Evolutionary conservation across 2,329 filamentous ascomycete genomes (phyloP).

Genomic region (Alternaria rosae): DNA sequence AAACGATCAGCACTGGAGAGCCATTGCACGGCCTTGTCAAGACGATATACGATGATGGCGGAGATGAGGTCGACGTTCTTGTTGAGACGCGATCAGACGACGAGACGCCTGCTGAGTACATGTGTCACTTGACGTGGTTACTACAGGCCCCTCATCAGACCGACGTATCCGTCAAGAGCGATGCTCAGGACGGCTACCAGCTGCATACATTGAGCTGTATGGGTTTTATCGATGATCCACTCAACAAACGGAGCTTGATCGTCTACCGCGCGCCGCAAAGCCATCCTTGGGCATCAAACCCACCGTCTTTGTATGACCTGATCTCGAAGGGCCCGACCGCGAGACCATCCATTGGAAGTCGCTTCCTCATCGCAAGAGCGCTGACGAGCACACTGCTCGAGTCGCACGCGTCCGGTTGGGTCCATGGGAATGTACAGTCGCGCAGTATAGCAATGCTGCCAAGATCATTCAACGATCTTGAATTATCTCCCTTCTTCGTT

Average conservation of each 20-base stretch:
- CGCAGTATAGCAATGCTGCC: slow-evolving; percentile 19
- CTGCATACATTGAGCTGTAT: slow-evolving; percentile 21
- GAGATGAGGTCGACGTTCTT: slow-evolving; percentile 19
- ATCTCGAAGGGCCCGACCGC: slow-evolving; percentile 11
- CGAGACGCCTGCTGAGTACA: slow-evolving; percentile 16
- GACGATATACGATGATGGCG: slow-evolving; percentile 18
- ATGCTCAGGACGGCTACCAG: slow-evolving; percentile 11
- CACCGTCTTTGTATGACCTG: slow-evolving; percentile 15
- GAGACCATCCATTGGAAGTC: slow-evolving; percentile 10
- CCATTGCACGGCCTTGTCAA: slow-evolving; percentile 10
- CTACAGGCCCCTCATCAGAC: slow-evolving; percentile 14
- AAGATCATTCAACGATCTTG: slow-evolving; percentile 10
- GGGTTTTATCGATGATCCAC: slow-evolving; percentile 24
- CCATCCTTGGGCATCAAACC: slow-evolving; percentile 20
- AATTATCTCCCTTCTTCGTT: slow-evolving; percentile 18
- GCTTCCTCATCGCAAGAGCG: slow-evolving; percentile 16
- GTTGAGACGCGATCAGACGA: slow-evolving; percentile 80
- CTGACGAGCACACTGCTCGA: slow-evolving; percentile 17
- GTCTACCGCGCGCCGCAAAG: slow-evolving; percentile 19
- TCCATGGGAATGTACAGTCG: slow-evolving; percentile 23
- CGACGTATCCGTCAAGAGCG: slow-evolving; percentile 2
- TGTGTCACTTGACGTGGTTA: slow-evolving; percentile 24
- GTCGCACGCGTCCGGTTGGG: slow-evolving; percentile 18
- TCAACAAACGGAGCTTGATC: slow-evolving; percentile 16
- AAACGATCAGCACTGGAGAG: slow-evolving; percentile 1